Evolutionary conservation across 2,329 filamentous ascomycete genomes (phyloP), one percentile per base, ranked within the genome.

Genomic region (Colletotrichum gigasporum): DNA sequence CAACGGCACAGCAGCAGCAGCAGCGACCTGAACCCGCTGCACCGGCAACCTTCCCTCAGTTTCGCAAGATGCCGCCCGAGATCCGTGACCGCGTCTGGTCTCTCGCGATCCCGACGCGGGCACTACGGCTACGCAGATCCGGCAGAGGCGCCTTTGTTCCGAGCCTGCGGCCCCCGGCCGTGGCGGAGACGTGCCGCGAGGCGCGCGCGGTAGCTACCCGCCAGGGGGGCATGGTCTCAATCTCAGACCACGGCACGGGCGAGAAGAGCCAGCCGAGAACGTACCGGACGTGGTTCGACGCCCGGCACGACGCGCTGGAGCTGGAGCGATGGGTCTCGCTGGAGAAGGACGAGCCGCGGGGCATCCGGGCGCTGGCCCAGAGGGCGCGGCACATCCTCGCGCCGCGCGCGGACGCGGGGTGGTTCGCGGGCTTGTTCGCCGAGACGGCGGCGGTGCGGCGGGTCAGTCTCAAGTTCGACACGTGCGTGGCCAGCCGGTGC

Each of bases 51-150:
- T 65, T 63, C 5, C 63, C 63, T 12, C 63, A 63, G 11, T 65
- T 65, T 20, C 37, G 39, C 14, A 42, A 32, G n/a, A 28, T 65
- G 37, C 63, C 63, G 11, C 63, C 63, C 7, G 63, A 65, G 11
- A 45, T 65, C 2, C 37, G 63, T 10, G 51, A 58, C 11, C 58
- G 63, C 0, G n/a, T 65, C 18, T 65, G 63, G 63, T 44, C 45
- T 2, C 59, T 63, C 5, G 39, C 45, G 6, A 24, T 65, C 8
- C 58, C 63, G 0, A 34, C 34, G 4, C 18, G 63, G 5, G 37
- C 60, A 2, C 39, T 65, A 9, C 59, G 59, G 14, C 5, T 51
- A 32, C 47, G 34, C 18, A 5, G 18, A 14, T 16, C 41, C 2
- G 16, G n/a, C 5, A 16, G 12, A 14, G 16, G 20, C n/a, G 53